These are phyloP conservation scores for Ogataea ramenticola DNA, from an alignment of 805 yeast genomes.

Conservation along the genomic window DNA sequence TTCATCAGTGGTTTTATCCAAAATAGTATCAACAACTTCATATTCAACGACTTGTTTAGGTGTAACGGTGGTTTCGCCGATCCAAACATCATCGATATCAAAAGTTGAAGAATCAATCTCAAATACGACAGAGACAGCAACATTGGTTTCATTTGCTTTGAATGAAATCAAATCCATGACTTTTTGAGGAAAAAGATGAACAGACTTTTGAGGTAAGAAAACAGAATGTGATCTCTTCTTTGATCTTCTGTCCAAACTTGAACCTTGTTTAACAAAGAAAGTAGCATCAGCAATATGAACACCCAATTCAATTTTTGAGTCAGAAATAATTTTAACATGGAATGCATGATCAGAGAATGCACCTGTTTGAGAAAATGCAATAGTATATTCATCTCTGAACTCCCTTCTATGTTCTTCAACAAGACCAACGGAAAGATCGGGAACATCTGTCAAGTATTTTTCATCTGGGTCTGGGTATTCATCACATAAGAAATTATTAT, in stretches of 20 bases:
- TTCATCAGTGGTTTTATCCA: constrained; percentile 21
- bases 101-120: constrained; percentile 67
- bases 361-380: constrained; percentile 56
- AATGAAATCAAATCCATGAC: constrained; percentile 58
- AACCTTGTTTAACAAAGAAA: constrained; percentile 62
- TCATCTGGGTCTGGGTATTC: constrained; percentile 52
- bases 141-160: constrained; percentile 47
- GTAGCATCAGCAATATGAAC: constrained; percentile 82
- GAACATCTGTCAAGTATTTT: constrained; percentile 29
- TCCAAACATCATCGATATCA: constrained; percentile 68
- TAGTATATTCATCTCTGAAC: constrained; percentile 51
- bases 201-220: constrained; percentile 69
- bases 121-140: constrained; percentile 73
- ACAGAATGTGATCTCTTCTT: constrained; percentile 88
- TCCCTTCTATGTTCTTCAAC: constrained; percentile 37
- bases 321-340: constrained; percentile 60
- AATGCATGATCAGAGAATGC: constrained; percentile 68
- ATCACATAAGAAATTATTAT: constrained; percentile 73
- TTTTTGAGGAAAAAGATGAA: constrained; percentile 60
- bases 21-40: constrained; percentile 47
- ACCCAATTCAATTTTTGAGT: constrained; percentile 68
- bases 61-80: constrained; percentile 62
- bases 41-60: constrained; percentile 56
- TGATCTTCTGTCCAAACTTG: constrained; percentile 78
- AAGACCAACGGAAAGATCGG: constrained; percentile 28